Percentiles rank a stretch among this genome's conserved stretches.
Evolutionary conservation across 2,329 filamentous ascomycete genomes (phyloP).

Genomic region (Aspergillus thermomutatus): DNA sequence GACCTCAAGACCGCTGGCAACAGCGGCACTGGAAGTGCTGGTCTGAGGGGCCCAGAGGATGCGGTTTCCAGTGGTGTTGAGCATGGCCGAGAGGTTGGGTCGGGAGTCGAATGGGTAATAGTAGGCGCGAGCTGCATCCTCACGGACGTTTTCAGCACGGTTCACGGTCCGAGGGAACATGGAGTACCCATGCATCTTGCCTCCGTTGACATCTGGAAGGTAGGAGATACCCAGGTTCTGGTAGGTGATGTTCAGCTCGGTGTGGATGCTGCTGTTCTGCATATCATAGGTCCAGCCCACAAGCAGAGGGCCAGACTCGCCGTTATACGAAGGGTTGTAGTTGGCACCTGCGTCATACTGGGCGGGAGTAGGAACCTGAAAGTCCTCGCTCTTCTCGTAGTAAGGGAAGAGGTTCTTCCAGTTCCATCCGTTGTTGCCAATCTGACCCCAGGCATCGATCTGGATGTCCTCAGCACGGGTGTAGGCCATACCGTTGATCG

Average conservation of each 20-base stretch:
- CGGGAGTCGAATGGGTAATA: constrained; percentile 43
- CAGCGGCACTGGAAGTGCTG: constrained; percentile 9
- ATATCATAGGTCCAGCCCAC: constrained; percentile 24
- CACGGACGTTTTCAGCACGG: constrained; percentile 35
- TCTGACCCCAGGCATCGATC: constrained; percentile 34
- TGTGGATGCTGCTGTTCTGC: constrained; percentile 23
- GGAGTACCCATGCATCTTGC: constrained; percentile 44
- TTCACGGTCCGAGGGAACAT: constrained; percentile 44
- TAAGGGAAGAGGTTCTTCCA: constrained; percentile 30
- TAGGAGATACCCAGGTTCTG: constrained; percentile 36
- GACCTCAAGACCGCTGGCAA: constrained; percentile 31
- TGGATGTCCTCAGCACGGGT: constrained; percentile 33
- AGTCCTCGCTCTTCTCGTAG: constrained; percentile 26
- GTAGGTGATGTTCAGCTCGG: constrained; percentile 38
- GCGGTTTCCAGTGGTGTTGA: constrained; percentile 41
- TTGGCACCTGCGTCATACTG: constrained; percentile 23
- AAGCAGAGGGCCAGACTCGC: constrained; percentile 26
- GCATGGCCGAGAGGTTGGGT: constrained; percentile 44
- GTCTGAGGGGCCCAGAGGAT: constrained; percentile 35
- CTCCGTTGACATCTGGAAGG: constrained; percentile 45
- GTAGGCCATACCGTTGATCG: constrained; percentile 42
- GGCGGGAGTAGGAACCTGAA: constrained; percentile 16
- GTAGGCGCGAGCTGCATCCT: constrained; percentile 49
- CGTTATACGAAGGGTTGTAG: constrained; percentile 29
- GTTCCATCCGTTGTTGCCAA: constrained; percentile 30